A percentile compares a stretch with the other conserved stretches of the same genome.
phyloP scores from a whole-genome alignment of 768 basidiomycete species.

The Fomitopsis serialis region DNA sequence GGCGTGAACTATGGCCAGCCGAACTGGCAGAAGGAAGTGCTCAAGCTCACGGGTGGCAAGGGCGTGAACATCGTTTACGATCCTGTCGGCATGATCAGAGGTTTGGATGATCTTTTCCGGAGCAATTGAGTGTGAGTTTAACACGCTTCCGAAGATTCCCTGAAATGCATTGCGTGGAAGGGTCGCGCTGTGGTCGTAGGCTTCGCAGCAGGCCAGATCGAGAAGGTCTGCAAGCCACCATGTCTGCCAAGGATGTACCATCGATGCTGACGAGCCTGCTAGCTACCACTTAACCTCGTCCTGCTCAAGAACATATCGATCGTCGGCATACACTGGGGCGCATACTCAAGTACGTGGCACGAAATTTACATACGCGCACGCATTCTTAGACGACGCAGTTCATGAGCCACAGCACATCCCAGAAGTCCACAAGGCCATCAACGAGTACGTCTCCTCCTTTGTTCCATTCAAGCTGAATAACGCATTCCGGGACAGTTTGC shows the following conservation, averaged over 20 bases:
- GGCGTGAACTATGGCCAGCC: constrained; percentile 71
- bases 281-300: constrained; percentile 77
- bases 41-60: constrained; percentile 74
- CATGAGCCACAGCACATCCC: constrained; percentile 63
- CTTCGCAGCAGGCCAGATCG: constrained; percentile 80
- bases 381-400: constrained; percentile 28
- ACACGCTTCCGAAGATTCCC: constrained; percentile 46
- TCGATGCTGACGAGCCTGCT: background rate
- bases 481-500: constrained; percentile 48
- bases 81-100: constrained; percentile 76
- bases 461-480: no score
- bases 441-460: constrained; percentile 40
- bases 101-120: constrained; percentile 23
- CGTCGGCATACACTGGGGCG: constrained; percentile 86
- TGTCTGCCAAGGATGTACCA: background rate
- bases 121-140: background rate
- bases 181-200: constrained; percentile 92
- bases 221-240: constrained; percentile 53
- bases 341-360: constrained; percentile 54
- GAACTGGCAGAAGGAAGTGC: constrained; percentile 88
- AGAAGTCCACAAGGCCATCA: constrained; percentile 66
- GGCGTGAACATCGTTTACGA: constrained; percentile 88
- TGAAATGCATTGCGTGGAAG: constrained; percentile 95
- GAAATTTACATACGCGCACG: background rate
- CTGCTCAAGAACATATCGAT: constrained; percentile 43